A percentile compares a stretch with the other conserved stretches of the same genome.
phyloP scores from a whole-genome alignment of 2,329 filamentous ascomycete species.

The Diaporthe nobilis region DNA sequence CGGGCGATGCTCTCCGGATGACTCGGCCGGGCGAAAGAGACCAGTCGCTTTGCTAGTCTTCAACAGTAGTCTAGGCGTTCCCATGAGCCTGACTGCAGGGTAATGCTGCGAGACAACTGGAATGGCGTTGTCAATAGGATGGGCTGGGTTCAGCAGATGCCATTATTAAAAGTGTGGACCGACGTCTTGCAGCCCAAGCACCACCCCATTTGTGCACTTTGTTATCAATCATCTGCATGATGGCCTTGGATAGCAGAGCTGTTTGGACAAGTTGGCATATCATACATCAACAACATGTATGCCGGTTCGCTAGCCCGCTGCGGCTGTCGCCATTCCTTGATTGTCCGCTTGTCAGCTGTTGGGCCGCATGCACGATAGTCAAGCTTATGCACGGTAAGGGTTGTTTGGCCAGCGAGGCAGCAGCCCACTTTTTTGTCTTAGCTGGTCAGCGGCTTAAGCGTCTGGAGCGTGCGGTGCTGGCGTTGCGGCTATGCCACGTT shows the following conservation, averaged over 20 bases:
- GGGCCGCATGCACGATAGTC: slow-evolving; percentile 15
- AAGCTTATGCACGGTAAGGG: slow-evolving; percentile 17
- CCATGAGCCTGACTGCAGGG: not conserved
- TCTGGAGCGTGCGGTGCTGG: not conserved
- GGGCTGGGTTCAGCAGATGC: not conserved
- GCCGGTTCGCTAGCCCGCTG: slow-evolving; percentile 5
- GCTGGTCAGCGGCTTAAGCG: not conserved
- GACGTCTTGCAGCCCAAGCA: not conserved
- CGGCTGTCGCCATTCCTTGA: slow-evolving; percentile 3
- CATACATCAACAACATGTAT: not conserved
- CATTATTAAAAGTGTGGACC: not conserved
- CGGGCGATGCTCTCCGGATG: not conserved
- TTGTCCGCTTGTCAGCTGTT: not conserved
- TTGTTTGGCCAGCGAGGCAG: slow-evolving; percentile 19
- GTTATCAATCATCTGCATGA: slow-evolving; percentile 6
- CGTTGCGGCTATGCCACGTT: slow-evolving; percentile 26
- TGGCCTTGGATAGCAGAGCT: not conserved
- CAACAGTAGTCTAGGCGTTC: not conserved
- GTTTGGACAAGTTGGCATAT: not conserved
- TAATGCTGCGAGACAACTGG: not conserved
- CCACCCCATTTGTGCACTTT: slow-evolving; percentile 16
- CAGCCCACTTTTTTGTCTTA: slow-evolving; percentile 6
- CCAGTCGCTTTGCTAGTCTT: not conserved
- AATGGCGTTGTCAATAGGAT: not conserved
- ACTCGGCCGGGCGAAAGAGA: not conserved